Evolutionary conservation across 495 filamentous ascomycete species (phyloP).

Genomic region (Recurvomyces mirabilis): DNA sequence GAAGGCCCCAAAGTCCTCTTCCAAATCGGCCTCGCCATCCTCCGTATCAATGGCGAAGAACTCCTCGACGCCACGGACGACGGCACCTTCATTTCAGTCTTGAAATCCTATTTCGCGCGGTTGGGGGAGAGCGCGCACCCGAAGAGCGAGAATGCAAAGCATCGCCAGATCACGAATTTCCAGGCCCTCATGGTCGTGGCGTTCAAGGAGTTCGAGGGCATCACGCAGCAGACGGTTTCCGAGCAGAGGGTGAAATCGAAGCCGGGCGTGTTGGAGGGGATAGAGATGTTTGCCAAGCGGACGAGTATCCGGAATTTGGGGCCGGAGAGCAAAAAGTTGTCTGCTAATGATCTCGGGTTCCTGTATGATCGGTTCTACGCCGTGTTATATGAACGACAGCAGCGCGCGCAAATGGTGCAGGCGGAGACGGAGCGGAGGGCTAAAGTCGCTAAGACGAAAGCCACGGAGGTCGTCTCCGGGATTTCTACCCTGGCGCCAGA

Average conservation of each 20-base stretch:
- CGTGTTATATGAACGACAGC: constrained; percentile 79
- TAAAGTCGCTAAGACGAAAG: constrained; percentile 47
- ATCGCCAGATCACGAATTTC: constrained; percentile 85
- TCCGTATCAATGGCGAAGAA: constrained; percentile 96
- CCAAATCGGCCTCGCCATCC: constrained; percentile 88
- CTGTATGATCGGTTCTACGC: constrained; percentile 91
- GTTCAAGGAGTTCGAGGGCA: constrained; percentile 92
- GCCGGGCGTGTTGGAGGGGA: constrained; percentile 79
- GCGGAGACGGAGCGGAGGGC: constrained; percentile 52
- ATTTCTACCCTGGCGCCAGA: constrained; percentile 41
- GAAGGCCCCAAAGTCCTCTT: constrained; percentile 96
- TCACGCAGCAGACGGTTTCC: constrained; percentile 82
- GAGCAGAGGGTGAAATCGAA: constrained; percentile 88
- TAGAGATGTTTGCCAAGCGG: constrained; percentile 93
- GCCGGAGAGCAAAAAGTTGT: constrained; percentile 83
- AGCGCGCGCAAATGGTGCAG: constrained; percentile 57
- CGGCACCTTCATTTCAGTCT: constrained; percentile 88
- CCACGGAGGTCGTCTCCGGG: constrained; percentile 36
- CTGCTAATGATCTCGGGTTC: constrained; percentile 69
- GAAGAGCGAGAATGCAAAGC: constrained; percentile 82
- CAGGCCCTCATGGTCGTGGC: constrained; percentile 98
- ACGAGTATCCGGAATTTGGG: constrained; percentile 93
- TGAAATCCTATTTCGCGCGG: constrained; percentile 88
- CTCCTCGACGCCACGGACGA: constrained; percentile 92
- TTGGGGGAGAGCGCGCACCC: constrained; percentile 94